Conservation (phyloP, 768 basidiomycete genomes). For the Rhizopogon roseolus region DNA sequence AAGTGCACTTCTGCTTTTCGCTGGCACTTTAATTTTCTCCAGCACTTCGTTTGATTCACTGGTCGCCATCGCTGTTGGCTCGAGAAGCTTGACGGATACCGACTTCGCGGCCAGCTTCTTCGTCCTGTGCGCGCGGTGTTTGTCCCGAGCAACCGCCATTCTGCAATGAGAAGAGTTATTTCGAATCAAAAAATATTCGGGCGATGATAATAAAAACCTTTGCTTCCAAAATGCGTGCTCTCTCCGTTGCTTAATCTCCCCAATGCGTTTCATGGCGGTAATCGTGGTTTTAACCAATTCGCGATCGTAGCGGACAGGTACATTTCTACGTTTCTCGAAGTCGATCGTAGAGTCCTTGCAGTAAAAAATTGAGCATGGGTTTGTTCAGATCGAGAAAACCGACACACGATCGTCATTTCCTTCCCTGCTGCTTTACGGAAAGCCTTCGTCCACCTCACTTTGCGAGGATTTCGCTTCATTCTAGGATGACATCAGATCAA, state of each 20-base stretch:
- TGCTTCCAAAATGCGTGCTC: constrained; percentile 97
- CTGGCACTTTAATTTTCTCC: constrained; percentile 75
- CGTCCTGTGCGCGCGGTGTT: constrained; percentile 68
- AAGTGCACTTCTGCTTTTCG: constrained; percentile 66
- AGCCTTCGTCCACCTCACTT: constrained; percentile 99
- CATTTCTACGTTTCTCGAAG: constrained; percentile 98
- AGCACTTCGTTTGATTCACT: constrained; percentile 44
- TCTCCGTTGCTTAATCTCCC: constrained; percentile 85
- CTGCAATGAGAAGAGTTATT: constrained; percentile 34
- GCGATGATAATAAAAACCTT: constrained; percentile 41
- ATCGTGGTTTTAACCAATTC: constrained; percentile 90
- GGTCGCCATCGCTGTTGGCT: constrained; percentile 49
- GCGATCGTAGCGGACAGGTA: constrained; percentile 95
- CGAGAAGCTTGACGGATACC: constrained; percentile 57
- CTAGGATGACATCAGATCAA: constrained; percentile 33
- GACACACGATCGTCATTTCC: constrained; percentile 94
- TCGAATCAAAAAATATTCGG: background rate
- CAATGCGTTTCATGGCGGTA: constrained; percentile 93
- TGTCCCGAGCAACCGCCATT: constrained; percentile 81
- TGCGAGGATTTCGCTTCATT: constrained; percentile 99
- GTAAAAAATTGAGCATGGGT: background rate
- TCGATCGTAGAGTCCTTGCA: constrained; percentile 95
- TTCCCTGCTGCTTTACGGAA: constrained; percentile 98
- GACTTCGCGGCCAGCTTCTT: constrained; percentile 53
- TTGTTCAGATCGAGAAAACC: constrained; percentile 7